These are phyloP conservation scores for Emergomyces orientalis DNA, from an alignment of 2,329 filamentous ascomycete species.

Conservation along the genomic window DNA sequence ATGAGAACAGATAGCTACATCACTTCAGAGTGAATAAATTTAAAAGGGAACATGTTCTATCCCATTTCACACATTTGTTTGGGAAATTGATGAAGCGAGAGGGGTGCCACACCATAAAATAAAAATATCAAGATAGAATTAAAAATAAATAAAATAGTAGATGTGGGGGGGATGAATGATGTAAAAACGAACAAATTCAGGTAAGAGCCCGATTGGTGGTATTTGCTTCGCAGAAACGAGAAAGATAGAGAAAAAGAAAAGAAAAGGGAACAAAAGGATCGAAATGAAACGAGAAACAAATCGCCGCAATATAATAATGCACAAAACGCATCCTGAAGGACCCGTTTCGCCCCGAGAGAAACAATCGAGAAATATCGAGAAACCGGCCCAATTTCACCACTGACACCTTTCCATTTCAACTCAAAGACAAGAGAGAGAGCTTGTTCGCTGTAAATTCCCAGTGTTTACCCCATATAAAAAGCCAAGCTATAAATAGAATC, in stretches of 20 bases:
- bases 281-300: neutral
- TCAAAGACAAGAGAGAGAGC: slow-evolving; percentile 1
- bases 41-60: too few relatives aligned
- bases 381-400: neutral
- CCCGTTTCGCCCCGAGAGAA: neutral
- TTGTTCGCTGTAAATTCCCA: neutral
- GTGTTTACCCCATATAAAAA: neutral
- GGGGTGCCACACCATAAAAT: neutral
- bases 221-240: slow-evolving; percentile 1
- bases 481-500: neutral
- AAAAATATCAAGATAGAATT: neutral
- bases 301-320: neutral
- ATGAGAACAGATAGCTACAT: too few relatives aligned
- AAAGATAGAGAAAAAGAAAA: neutral
- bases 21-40: too few relatives aligned
- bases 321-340: neutral
- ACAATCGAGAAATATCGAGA: neutral
- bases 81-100: too few relatives aligned
- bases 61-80: too few relatives aligned
- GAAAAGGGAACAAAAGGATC: neutral
- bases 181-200: neutral
- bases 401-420: neutral
- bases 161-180: slow-evolving; percentile 1
- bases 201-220: neutral
- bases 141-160: slow-evolving; percentile 1